Evolutionary conservation across 2,329 filamentous ascomycete species (phyloP).

Genomic region (Botrytis fragariae): DNA sequence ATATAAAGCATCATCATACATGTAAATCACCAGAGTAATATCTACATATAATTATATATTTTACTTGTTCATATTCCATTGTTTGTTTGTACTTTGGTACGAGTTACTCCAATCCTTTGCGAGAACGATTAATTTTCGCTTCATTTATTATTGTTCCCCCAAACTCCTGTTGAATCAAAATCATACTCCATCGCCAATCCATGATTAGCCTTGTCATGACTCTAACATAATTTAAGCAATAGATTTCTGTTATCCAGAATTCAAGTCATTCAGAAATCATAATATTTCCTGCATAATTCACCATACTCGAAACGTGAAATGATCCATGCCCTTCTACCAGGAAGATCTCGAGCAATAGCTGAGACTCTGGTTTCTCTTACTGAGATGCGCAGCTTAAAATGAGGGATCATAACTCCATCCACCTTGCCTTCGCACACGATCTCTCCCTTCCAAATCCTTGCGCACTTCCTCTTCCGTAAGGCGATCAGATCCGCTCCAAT

Average conservation of each 20-base stretch:
- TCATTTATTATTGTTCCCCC: not conserved
- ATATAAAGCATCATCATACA: not conserved
- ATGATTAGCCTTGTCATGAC: not conserved
- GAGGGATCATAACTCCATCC: slow-evolving; percentile 68
- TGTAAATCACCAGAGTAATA: not conserved
- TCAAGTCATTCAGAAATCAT: not conserved
- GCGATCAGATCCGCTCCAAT: slow-evolving; percentile 81
- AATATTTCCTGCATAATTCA: not conserved
- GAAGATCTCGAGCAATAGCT: not conserved
- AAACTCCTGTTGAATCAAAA: not conserved
- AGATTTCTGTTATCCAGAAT: not conserved
- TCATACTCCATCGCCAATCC: not conserved
- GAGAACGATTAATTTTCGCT: slow-evolving; percentile 16
- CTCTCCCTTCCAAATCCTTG: slow-evolving; percentile 74
- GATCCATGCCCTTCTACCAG: not conserved
- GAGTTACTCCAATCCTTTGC: not conserved
- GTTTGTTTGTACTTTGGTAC: not conserved
- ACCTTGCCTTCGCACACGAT: slow-evolving; percentile 76
- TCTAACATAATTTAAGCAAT: not conserved
- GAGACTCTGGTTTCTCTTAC: not conserved
- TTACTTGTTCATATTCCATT: slow-evolving; percentile 1
- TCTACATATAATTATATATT: not conserved
- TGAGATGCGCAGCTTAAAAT: slow-evolving; percentile 28
- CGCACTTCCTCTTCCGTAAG: slow-evolving; percentile 86
- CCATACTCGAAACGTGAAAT: not conserved